A percentile compares a stretch with the other conserved stretches of the same genome.
Evolutionary conservation across 257 asterid species (phyloP).

Genomic region (Solanum clarkiae): DNA sequence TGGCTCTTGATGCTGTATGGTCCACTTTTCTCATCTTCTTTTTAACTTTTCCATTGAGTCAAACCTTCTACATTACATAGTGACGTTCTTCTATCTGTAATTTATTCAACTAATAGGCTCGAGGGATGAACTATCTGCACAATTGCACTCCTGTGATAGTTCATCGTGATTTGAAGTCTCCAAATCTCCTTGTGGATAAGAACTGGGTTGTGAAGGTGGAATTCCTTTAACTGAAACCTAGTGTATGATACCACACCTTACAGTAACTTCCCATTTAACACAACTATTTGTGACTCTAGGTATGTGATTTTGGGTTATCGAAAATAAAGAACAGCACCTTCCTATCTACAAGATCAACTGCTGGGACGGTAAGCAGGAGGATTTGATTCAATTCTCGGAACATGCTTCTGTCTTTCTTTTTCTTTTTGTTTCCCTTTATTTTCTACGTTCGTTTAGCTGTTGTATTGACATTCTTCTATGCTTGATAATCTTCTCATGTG

Average conservation of each 20-base stretch:
- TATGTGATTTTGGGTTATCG: constrained; percentile 88
- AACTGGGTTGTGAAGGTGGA: constrained; percentile 96
- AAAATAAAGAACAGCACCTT: constrained; percentile 88
- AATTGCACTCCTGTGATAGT: constrained; percentile 79
- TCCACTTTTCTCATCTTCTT: background rate
- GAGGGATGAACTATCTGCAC: constrained; percentile 98
- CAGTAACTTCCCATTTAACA: background rate
- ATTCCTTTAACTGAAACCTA: constrained; percentile 3
- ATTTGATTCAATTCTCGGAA: background rate
- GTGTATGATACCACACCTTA: background rate
- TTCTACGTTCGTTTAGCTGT: background rate
- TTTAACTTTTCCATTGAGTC: background rate
- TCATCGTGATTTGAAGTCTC: constrained; percentile 95
- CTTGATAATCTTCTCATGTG: background rate
- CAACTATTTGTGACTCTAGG: constrained; percentile 35
- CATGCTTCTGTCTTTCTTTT: background rate
- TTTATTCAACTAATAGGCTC: constrained; percentile 40
- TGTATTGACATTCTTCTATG: background rate
- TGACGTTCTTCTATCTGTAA: background rate
- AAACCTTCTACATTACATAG: background rate
- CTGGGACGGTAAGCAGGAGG: constrained; percentile 80
- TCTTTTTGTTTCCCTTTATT: background rate
- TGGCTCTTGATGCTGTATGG: constrained; percentile 95
- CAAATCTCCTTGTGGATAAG: constrained; percentile 94
- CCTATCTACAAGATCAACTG: constrained; percentile 92